phyloP scores from a whole-genome alignment of 2,329 filamentous ascomycete genomes.

The Escovopsis sp. region DNA sequence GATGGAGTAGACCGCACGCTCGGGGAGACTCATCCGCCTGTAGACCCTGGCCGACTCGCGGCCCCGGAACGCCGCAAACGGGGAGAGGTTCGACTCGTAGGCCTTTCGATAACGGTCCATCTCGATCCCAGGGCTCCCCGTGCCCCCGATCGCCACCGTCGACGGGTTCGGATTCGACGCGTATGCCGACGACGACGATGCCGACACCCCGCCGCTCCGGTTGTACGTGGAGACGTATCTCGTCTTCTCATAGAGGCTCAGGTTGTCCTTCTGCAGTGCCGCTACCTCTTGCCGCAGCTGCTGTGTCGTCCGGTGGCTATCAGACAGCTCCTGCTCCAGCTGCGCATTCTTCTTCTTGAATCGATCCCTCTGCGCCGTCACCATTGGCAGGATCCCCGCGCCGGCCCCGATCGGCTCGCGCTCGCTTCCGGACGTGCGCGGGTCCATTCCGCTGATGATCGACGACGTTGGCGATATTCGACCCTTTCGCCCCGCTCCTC shows the following conservation, averaged over 20 bases:
- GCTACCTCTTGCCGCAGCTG: constrained; percentile 82
- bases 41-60: constrained; percentile 83
- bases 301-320: constrained; percentile 67
- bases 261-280: constrained; percentile 87
- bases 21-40: constrained; percentile 82
- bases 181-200: constrained; percentile 50
- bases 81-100: constrained; percentile 90
- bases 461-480: constrained; percentile 83
- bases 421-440: constrained; percentile 32
- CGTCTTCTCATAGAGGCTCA: constrained; percentile 94
- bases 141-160: constrained; percentile 45
- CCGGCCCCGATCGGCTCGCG: constrained; percentile 50
- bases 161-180: constrained; percentile 61
- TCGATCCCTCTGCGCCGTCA: constrained; percentile 90
- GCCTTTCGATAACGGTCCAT: constrained; percentile 79
- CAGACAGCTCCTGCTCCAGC: constrained; percentile 78
- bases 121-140: constrained; percentile 45
- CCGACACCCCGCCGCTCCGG: constrained; percentile 46
- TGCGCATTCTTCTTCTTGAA: constrained; percentile 95
- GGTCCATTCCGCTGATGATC: constrained; percentile 94
- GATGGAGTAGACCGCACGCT: constrained; percentile 78
- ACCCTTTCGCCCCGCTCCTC: constrained; percentile 48
- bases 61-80: constrained; percentile 91
- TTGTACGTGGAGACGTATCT: constrained; percentile 92
- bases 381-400: constrained; percentile 89